These are phyloP conservation scores for Ascodesmis nigricans DNA, from an alignment of 495 filamentous ascomycete species.

Conservation along the genomic window DNA sequence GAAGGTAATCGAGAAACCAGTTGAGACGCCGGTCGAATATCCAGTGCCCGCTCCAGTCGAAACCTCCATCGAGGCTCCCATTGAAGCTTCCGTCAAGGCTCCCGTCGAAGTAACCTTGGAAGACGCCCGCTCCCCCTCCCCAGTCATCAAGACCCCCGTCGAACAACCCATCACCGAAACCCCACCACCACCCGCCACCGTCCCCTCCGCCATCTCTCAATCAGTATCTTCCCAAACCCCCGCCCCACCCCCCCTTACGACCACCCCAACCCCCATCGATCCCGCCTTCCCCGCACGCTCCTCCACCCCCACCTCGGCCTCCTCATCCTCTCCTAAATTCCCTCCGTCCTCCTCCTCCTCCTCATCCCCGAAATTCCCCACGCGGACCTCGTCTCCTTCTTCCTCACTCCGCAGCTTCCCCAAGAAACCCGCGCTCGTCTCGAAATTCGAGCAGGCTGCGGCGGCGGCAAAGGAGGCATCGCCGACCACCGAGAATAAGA, in stretches of 20 bases:
- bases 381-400: neutral
- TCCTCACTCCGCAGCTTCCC: neutral
- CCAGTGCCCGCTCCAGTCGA: neutral
- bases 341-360: too few relatives aligned
- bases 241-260: conserved; percentile 5
- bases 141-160: neutral
- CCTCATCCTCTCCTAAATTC: too few relatives aligned
- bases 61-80: neutral
- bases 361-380: too few relatives aligned
- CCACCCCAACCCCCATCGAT: conserved; percentile 4
- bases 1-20: neutral
- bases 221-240: conserved; percentile 4
- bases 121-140: neutral
- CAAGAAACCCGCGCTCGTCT: conserved; percentile 7
- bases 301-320: too few relatives aligned
- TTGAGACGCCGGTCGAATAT: conserved; percentile 2
- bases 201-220: neutral
- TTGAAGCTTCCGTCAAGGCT: neutral
- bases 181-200: neutral
- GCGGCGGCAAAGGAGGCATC: conserved; percentile 7
- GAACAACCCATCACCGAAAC: neutral
- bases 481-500: conserved; percentile 10
- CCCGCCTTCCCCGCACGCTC: conserved; percentile 3
- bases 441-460: conserved; percentile 8
- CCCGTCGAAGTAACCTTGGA: neutral